Evolutionary conservation across 1,139 yeast species (phyloP).

Genomic region (Debaryomycetaceae sp.): DNA sequence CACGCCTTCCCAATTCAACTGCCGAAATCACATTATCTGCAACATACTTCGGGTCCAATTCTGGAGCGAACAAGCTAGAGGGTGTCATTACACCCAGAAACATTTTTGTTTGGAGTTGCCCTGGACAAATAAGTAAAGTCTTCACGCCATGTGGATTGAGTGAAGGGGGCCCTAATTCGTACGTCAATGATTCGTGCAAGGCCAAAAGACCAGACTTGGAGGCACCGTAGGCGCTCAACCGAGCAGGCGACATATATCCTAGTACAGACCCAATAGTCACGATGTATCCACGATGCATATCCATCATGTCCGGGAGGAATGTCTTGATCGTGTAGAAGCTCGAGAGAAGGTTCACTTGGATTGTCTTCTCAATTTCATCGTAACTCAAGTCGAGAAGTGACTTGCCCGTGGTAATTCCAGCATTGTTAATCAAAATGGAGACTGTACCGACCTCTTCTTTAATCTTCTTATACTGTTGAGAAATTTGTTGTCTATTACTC

Average conservation of each 20-base stretch:
- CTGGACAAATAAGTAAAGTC: slow-evolving; percentile 79
- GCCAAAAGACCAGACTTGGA: slow-evolving; percentile 84
- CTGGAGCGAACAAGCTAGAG: slow-evolving; percentile 72
- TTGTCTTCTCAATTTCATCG: slow-evolving; percentile 56
- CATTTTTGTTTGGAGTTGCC: slow-evolving; percentile 74
- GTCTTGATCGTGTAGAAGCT: slow-evolving; percentile 67
- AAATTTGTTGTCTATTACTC: slow-evolving; percentile 44
- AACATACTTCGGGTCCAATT: slow-evolving; percentile 61
- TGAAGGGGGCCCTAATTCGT: slow-evolving; percentile 60
- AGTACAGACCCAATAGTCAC: slow-evolving; percentile 79
- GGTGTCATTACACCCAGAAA: slow-evolving; percentile 73
- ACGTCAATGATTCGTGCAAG: slow-evolving; percentile 75
- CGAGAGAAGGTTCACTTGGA: slow-evolving; percentile 66
- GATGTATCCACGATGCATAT: slow-evolving; percentile 64
- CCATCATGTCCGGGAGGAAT: slow-evolving; percentile 71
- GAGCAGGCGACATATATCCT: slow-evolving; percentile 83
- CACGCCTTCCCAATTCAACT: slow-evolving; percentile 57
- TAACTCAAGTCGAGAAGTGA: slow-evolving; percentile 50
- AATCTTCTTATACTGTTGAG: slow-evolving; percentile 33
- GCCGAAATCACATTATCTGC: slow-evolving; percentile 59
- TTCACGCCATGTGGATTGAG: slow-evolving; percentile 52
- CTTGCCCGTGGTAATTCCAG: slow-evolving; percentile 68
- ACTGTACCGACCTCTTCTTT: slow-evolving; percentile 52
- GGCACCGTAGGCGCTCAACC: slow-evolving; percentile 81
- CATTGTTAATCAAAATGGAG: slow-evolving; percentile 74